phyloP scores from a whole-genome alignment of 441 rosid species.

The Heliophila coronopifolia region DNA sequence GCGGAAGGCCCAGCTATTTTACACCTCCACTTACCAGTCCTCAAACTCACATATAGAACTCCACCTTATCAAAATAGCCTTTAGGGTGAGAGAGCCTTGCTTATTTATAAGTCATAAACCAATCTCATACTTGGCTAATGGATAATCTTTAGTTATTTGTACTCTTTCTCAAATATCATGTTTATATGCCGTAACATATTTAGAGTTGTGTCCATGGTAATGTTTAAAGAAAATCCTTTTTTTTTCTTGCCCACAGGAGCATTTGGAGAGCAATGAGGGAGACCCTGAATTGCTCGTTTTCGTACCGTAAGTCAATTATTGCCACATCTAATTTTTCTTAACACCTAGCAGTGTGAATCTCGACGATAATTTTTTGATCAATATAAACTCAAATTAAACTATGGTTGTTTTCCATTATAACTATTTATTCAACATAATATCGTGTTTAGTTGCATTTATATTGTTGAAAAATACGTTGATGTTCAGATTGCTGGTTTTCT shows the following conservation, averaged over 20 bases:
- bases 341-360: too few relatives aligned
- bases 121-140: not conserved
- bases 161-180: not conserved
- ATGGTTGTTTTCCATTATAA: too few relatives aligned
- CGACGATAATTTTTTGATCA: too few relatives aligned
- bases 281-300: constrained; percentile 92
- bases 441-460: too few relatives aligned
- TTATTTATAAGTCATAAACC: not conserved
- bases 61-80: too few relatives aligned
- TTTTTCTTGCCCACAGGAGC: constrained; percentile 41
- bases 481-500: too few relatives aligned
- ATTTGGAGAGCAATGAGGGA: constrained; percentile 89
- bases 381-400: too few relatives aligned
- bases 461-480: too few relatives aligned
- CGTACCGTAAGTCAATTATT: constrained; percentile 93
- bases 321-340: not conserved
- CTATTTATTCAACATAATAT: too few relatives aligned
- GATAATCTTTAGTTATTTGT: not conserved
- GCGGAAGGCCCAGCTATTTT: too few relatives aligned
- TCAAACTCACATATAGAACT: too few relatives aligned
- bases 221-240: not conserved
- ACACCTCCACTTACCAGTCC: too few relatives aligned
- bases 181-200: not conserved
- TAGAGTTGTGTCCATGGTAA: not conserved
- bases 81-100: not conserved